Evolutionary conservation across 2,329 filamentous ascomycete species (phyloP).

Genomic region (Alternaria rosae): DNA sequence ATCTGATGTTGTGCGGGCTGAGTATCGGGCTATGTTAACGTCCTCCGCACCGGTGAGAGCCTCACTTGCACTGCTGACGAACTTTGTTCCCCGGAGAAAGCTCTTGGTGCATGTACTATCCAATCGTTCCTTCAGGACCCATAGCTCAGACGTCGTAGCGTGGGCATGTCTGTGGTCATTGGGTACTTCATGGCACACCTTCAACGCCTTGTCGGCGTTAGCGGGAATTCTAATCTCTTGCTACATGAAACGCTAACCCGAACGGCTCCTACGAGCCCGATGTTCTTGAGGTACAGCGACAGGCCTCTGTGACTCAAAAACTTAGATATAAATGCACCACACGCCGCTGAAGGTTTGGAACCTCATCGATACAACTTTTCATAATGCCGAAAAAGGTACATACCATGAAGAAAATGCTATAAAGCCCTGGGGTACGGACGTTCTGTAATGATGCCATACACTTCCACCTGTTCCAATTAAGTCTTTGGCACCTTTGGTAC

Average conservation of each 20-base stretch:
- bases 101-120: background rate
- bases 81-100: rapidly evolving
- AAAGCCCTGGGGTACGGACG: background rate
- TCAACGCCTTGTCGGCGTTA: background rate
- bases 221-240: background rate
- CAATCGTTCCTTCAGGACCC: background rate
- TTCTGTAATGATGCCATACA: background rate
- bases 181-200: background rate
- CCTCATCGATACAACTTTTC: too few species aligned
- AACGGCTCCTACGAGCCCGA: background rate
- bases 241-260: background rate
- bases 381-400: background rate
- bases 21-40: background rate
- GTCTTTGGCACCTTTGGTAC: background rate
- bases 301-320: too few species aligned
- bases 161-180: background rate
- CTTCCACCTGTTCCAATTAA: background rate
- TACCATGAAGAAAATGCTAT: background rate
- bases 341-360: too few species aligned
- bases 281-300: too few species aligned
- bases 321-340: too few species aligned
- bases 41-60: background rate
- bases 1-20: background rate
- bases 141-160: background rate
- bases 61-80: background rate